Evolutionary conservation across 306 rosid genomes (phyloP), one percentile per base, ranked within the genome.

Genomic region (Abrus pulchellus): DNA sequence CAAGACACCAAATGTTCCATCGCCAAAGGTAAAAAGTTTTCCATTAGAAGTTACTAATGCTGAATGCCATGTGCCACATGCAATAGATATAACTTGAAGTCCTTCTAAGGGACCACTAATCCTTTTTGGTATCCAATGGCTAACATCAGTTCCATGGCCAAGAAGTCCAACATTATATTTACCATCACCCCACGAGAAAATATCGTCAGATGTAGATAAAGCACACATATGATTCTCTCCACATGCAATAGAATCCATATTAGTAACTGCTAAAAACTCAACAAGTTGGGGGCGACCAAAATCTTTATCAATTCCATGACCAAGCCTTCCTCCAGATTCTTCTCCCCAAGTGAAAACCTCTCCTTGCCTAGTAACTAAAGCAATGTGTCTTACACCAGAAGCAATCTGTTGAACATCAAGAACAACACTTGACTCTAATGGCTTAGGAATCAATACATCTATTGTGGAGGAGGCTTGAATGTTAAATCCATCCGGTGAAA

Each of bases 321-420:
- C 99, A 29, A 96, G 94, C 75, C 98, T 85, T 74, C 99, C 99
- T 2, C 99, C 99, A 32, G 86, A 88, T 85, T 93, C 99, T 83
- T 93, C 97, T 57, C 99, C 99, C 99, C 99, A 96, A 36, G 98
- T 96, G 64, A 96, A 96, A 83, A 96, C 97, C 82, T 96, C 99
- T 36, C 99, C 99, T 81, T 96, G 97, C 89, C 97, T 89, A 12
- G 99, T 96, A n/a, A 93, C 94, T 56, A 96, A 87, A 79, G 97
- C 97, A 78, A 89, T 81, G 72, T 96, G 99, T 13, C 90, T 82
- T 20, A 85, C 91, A 28, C 97, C 98, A 12, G 97, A 96, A 11
- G 94, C 91, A 81, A 93, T 92, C 53, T 93, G 98, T 43, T 90
- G 99, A 78, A 90, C 99, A 82, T 96, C 99, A 10, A 96, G 97